These are phyloP conservation scores for Mycena alexandri DNA, from an alignment of 768 basidiomycete genomes.

Conservation along the genomic window DNA sequence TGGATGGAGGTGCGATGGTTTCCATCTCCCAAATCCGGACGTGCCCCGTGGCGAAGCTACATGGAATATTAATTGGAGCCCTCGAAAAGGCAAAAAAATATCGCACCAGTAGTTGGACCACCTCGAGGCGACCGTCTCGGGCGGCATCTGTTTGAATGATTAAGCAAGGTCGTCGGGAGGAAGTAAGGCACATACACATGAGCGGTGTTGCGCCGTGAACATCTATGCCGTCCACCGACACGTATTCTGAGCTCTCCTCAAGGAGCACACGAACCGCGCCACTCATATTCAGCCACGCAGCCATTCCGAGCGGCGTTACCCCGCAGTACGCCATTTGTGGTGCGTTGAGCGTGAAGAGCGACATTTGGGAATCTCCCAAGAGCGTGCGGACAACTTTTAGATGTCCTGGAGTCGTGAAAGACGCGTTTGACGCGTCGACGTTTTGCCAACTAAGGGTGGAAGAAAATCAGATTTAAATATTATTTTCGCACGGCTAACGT, in stretches of 20 bases:
- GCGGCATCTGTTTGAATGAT: conserved; percentile 70
- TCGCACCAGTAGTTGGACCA: conserved; percentile 76
- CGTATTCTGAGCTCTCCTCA: conserved; percentile 68
- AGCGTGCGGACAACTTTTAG: conserved; percentile 70
- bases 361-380: conserved; percentile 67
- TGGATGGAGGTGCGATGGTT: conserved; percentile 81
- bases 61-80: conserved; percentile 14
- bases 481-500: conserved; percentile 42
- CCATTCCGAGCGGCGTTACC: conserved; percentile 82
- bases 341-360: conserved; percentile 80
- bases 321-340: conserved; percentile 77
- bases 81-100: conserved; percentile 11
- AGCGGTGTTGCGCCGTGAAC: conserved; percentile 81
- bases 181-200: conserved; percentile 74
- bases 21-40: conserved; percentile 79
- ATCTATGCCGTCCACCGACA: conserved; percentile 83
- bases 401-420: conserved; percentile 69
- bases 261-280: conserved; percentile 73
- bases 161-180: conserved; percentile 15
- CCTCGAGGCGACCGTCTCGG: conserved; percentile 76
- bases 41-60: conserved; percentile 77
- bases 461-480: conserved; percentile 15
- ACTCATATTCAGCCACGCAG: conserved; percentile 80
- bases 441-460: conserved; percentile 69
- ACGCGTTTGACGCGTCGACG: conserved; percentile 78